Base-by-base conservation (phyloP, 805 yeast genomes). In the Limtongozyma cylindracea region DNA sequence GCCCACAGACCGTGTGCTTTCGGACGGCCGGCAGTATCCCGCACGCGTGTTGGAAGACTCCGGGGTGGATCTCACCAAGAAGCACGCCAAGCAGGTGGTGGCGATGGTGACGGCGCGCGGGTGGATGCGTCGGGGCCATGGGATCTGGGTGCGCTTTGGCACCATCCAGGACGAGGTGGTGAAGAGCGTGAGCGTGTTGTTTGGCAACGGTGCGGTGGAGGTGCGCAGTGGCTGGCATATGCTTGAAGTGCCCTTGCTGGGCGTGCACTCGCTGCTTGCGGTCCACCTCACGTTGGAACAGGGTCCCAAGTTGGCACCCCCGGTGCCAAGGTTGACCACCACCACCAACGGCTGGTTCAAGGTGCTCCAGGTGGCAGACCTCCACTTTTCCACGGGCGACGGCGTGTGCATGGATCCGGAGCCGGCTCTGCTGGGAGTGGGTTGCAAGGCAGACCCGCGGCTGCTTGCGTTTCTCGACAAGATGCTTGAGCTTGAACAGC, bases 291-390 rank as follows among this genome's bases (percentile, higher is more conserved):
- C 6, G 6, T 5, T 13, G 15, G 6, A 6, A 6, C 15, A 6
- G 6, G 15, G 15, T 13, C 15, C 6, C 15, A 13, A 13, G 15
- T 13, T 13, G 15, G 6, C 15, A 13, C n/a, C n/a, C n/a, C n/a
- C n/a, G n/a, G n/a, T n/a, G 16, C 47, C 51, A 3, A 24, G 25
- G 5, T 41, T 64, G 19, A 43, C 47, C 22, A 36, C 55, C 10
- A 32, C 44, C 8, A 28, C 43, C 2, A 36, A 55, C 11, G 64
- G 63, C 4, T 57, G 51, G 24, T 76, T 69, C 43, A 84, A 73
- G 40, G 69, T 88, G 19, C 43, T 78, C 8, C 98, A 88, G 42
- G 62, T 84, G 4, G 91, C 95, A 1, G 96, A 88, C 40, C 48
- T 84, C 25, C 98, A 88, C 43, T 69, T 73, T 38, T 59, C 88